Evolutionary conservation across 148 eudicot genomes (phyloP), one percentile per base, ranked within the genome.

Genomic region (Chenopodium quinoa): DNA sequence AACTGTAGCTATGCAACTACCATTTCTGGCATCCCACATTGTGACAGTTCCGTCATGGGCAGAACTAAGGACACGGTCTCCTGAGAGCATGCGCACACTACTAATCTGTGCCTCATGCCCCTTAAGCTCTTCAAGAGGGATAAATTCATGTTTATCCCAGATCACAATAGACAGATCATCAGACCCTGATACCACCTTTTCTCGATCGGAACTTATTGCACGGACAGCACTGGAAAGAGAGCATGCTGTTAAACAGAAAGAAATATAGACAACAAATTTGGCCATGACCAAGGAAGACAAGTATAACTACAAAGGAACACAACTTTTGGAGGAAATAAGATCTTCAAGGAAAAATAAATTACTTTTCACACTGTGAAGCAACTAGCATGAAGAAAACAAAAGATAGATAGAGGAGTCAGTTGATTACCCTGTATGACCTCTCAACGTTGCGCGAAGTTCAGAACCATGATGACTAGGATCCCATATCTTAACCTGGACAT

Each of bases 21-120:
- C 97, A 44, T 91, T 93, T 84, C 98, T 91, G 46, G 92, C 98
- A 82, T 95, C 98, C 98, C 98, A 95, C 98, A 95, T 95, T 82
- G 90, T 95, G 73, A 93, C 90, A 13, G 93, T 93, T 75, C 98
- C 98, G 82, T 95, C 97, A 78, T 95, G 94, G 77, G 94, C 85
- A 78, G 98, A 89, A 76, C 97, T 90, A 63, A 93, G 91, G 80
- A 95, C 94, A 65, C 98, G 97, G 75, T 93, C 94, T 70, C 98
- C 97, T 13, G 98, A 92, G 71, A 95, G 90, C 97, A 93, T 85
- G 78, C 91, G 90, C 13, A 89, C 92, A 80, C 85, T 81, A 81
- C 90, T 91, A 74, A 95, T 92, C 84, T 85, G 91, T 50, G 93
- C 90, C 56, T 88, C 85, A 75, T 95, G 98, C 76, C 95, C 97